Conservation (phyloP, 1,284 basidiomycete species). For the Retiboletus flavoniger region DNA sequence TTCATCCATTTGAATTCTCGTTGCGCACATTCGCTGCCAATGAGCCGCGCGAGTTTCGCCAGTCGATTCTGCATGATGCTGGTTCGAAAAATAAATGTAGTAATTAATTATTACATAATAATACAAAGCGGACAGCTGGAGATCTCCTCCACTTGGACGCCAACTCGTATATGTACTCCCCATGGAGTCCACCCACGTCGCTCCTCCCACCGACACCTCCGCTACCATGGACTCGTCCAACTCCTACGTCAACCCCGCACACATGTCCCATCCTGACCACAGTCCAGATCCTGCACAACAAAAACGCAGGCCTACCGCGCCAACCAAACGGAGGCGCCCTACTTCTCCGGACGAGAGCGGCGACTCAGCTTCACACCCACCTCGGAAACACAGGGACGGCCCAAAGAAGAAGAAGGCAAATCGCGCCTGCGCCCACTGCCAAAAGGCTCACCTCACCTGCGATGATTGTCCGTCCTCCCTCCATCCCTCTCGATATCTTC, state of each 20-base stretch:
- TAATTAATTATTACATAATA: constrained; percentile 17
- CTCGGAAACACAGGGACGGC: constrained; percentile 59
- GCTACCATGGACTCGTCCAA: not conserved
- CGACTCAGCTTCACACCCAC: constrained; percentile 44
- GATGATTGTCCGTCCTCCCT: constrained; percentile 76
- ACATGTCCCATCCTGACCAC: constrained; percentile 24
- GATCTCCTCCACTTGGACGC: constrained; percentile 16
- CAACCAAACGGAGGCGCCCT: constrained; percentile 44
- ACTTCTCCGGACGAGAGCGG: constrained; percentile 47
- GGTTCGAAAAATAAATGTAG: not conserved
- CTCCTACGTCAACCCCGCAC: constrained; percentile 29
- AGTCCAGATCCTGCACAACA: constrained; percentile 5
- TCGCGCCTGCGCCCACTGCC: constrained; percentile 92
- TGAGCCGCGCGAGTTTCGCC: constrained; percentile 34
- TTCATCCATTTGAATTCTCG: constrained; percentile 66
- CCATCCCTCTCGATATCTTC: constrained; percentile 8
- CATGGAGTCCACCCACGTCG: constrained; percentile 12
- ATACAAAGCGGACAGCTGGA: not conserved
- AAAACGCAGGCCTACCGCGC: constrained; percentile 16
- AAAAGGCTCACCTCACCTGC: constrained; percentile 95
- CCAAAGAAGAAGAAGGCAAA: constrained; percentile 92
- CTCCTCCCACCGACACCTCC: constrained; percentile 1
- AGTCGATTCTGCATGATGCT: constrained; percentile 18
- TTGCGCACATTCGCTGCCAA: constrained; percentile 49
- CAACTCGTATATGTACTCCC: constrained; percentile 18